Percentiles rank a stretch among this genome's conserved stretches.
Conservation (phyloP, 192 early-diverging fungal genomes). For the Umbelopsis sp. region DNA sequence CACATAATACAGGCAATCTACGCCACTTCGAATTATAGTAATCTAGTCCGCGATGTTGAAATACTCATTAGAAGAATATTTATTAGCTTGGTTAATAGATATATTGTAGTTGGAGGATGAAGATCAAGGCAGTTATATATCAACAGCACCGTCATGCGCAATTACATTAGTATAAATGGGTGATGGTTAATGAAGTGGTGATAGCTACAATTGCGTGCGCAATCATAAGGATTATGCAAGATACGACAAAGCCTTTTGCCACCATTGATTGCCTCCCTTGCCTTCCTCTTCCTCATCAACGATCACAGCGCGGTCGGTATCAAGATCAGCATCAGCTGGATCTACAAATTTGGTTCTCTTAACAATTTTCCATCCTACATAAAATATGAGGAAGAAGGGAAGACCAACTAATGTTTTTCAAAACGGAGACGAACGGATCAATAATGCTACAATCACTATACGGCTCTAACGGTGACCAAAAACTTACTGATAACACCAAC, state of each 20-base stretch:
- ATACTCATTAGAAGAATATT: no score
- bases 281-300: not conserved
- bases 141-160: no score
- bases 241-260: not conserved
- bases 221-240: not conserved
- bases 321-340: slow-evolving; percentile 63
- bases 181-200: no score
- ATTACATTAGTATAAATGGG: no score
- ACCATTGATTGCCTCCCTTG: not conserved
- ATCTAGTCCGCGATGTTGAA: no score
- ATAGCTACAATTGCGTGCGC: no score
- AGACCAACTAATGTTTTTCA: slow-evolving; percentile 40
- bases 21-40: no score
- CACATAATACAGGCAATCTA: no score
- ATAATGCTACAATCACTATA: not conserved
- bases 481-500: slow-evolving; percentile 12
- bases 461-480: not conserved
- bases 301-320: slow-evolving; percentile 32
- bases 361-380: slow-evolving; percentile 63
- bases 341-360: slow-evolving; percentile 66
- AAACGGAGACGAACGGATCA: slow-evolving; percentile 31
- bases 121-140: no score
- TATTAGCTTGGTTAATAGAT: no score
- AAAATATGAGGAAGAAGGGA: slow-evolving; percentile 63
- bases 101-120: no score